Percentiles rank a stretch among this genome's conserved stretches.
phyloP scores from a whole-genome alignment of 768 basidiomycete species.

The Dioszegia hungarica region DNA sequence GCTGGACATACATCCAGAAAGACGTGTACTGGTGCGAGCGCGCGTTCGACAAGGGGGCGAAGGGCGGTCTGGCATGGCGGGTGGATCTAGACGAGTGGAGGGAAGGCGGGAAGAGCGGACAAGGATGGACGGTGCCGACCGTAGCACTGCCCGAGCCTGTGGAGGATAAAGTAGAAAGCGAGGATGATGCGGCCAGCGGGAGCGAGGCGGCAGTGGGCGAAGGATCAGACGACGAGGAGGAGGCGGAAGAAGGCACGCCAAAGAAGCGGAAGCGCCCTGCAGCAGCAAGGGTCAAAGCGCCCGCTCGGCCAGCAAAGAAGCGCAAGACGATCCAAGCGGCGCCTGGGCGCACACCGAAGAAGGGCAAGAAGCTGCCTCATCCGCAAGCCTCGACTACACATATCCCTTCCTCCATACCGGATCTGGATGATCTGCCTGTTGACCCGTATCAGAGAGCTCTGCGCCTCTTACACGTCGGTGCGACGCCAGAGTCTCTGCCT shows the following conservation, averaged over 20 bases:
- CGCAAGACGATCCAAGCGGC: conserved; percentile 4
- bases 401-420: conserved; percentile 36
- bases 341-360: conserved; percentile 7
- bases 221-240: conserved; percentile 19
- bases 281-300: conserved; percentile 6
- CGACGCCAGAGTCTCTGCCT: conserved; percentile 80
- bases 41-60: conserved; percentile 40
- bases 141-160: not conserved
- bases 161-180: conserved; percentile 14
- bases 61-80: conserved; percentile 29
- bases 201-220: conserved; percentile 17
- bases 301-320: conserved; percentile 1
- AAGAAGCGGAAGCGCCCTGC: conserved; percentile 18
- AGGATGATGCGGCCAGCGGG: conserved; percentile 9
- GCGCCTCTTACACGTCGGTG: conserved; percentile 87
- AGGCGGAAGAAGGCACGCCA: conserved; percentile 6
- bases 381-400: conserved; percentile 27
- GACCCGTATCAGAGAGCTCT: conserved; percentile 84
- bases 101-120: conserved; percentile 23
- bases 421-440: conserved; percentile 57
- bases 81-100: conserved; percentile 41
- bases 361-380: conserved; percentile 37
- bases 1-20: conserved; percentile 35
- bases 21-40: conserved; percentile 41
- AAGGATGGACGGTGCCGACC: conserved; percentile 25